A percentile compares a stretch with the other conserved stretches of the same genome.
These are phyloP conservation scores for Colletotrichum musicola DNA, from an alignment of 2,329 filamentous ascomycete genomes.

Conservation along the genomic window DNA sequence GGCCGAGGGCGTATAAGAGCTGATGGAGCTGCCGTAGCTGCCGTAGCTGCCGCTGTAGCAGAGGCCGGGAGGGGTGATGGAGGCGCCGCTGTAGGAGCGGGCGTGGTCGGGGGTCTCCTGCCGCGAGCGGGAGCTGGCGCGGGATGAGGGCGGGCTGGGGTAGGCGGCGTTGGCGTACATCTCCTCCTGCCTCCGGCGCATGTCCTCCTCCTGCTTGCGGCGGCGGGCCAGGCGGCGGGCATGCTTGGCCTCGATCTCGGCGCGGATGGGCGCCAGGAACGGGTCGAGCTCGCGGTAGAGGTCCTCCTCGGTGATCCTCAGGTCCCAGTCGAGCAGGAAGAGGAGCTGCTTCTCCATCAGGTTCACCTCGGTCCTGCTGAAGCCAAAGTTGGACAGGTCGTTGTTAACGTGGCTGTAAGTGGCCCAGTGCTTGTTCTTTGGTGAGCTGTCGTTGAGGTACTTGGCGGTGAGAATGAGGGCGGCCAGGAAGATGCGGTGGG, in stretches of 20 bases:
- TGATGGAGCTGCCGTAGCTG: conserved; percentile 53
- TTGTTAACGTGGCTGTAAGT: conserved; percentile 86
- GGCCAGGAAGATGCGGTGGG: conserved; percentile 96
- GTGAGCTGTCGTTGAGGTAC: conserved; percentile 98
- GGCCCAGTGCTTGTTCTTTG: conserved; percentile 99
- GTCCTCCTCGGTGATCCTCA: conserved; percentile 86
- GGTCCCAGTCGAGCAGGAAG: conserved; percentile 94
- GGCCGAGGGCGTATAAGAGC: conserved; percentile 63
- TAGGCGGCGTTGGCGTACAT: conserved; percentile 50
- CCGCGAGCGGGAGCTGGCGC: conserved; percentile 56
- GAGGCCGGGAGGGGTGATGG: conserved; percentile 60
- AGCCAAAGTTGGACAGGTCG: conserved; percentile 78
- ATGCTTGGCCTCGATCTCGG: conserved; percentile 65
- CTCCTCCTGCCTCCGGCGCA: conserved; percentile 53
- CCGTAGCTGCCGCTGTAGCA: conserved; percentile 57
- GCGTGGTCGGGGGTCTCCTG: conserved; percentile 56
- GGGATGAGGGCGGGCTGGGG: conserved; percentile 61
- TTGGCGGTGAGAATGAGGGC: conserved; percentile 89
- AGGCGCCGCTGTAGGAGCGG: conserved; percentile 53
- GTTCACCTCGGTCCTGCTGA: conserved; percentile 96
- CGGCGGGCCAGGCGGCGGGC: conserved; percentile 63
- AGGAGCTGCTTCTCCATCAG: conserved; percentile 99
- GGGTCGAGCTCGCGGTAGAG: conserved; percentile 88
- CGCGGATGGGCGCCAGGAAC: conserved; percentile 88
- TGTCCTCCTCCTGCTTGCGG: conserved; percentile 58